A percentile compares a stretch with the other conserved stretches of the same genome.
These are phyloP conservation scores for Gonapodya prolifera DNA, from an alignment of 192 early-diverging fungal genomes.

Conservation along the genomic window DNA sequence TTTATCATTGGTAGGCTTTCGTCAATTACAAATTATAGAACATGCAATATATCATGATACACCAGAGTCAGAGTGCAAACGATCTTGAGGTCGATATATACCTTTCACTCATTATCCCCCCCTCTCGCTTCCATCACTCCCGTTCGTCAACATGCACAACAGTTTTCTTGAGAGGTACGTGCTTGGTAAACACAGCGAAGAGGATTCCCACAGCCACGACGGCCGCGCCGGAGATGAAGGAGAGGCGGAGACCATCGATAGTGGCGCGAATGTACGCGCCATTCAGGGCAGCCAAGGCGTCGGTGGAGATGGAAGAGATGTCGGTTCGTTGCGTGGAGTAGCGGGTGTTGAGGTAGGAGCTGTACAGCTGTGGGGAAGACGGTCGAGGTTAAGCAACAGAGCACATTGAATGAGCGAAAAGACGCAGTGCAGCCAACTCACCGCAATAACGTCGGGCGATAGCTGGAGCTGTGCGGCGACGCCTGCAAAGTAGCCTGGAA, in stretches of 20 bases:
- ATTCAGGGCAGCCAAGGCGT: not conserved
- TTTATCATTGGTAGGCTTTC: no score
- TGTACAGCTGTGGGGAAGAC: not conserved
- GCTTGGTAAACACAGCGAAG: not conserved
- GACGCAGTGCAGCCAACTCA: not conserved
- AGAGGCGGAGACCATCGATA: not conserved
- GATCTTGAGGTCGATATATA: no score
- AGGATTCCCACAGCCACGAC: not conserved
- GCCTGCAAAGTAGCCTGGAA: not conserved
- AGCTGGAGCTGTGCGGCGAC: not conserved
- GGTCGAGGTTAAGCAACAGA: not conserved
- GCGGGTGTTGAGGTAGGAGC: not conserved
- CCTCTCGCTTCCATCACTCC: no score
- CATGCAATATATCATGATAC: no score
- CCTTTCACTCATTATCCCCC: no score
- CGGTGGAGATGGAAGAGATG: not conserved
- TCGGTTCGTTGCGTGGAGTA: not conserved
- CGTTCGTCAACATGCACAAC: no score
- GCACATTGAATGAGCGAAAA: not conserved
- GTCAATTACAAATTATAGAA: no score
- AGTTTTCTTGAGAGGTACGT: not conserved
- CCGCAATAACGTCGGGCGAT: not conserved
- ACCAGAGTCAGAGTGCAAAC: no score
- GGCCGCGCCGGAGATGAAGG: not conserved
- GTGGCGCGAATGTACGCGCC: not conserved